A percentile compares a stretch with the other conserved stretches of the same genome.
Evolutionary conservation across 148 eudicot genomes (phyloP).

Genomic region (Vaccinium vitisidaea): DNA sequence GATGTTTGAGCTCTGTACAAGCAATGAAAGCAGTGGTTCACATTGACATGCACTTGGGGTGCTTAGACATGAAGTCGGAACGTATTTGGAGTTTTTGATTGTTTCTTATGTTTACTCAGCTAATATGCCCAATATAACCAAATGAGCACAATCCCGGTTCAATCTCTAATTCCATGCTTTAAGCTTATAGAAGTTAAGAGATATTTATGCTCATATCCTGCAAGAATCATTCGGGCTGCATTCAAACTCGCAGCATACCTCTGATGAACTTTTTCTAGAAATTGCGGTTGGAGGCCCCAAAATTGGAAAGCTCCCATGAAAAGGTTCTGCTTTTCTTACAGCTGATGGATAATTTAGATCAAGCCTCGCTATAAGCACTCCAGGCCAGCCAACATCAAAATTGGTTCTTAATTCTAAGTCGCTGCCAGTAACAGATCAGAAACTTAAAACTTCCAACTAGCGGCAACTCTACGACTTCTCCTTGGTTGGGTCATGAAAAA

Average conservation of each 20-base stretch:
- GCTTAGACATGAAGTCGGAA: background rate
- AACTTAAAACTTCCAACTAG: too few species aligned
- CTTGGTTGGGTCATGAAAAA: too few species aligned
- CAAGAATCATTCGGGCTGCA: slow-evolving; percentile 93
- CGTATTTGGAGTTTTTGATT: background rate
- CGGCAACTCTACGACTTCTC: too few species aligned
- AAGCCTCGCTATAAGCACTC: slow-evolving; percentile 91
- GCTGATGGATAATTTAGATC: slow-evolving; percentile 98
- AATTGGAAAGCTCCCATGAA: slow-evolving; percentile 76
- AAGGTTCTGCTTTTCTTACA: slow-evolving; percentile 98
- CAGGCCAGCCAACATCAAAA: slow-evolving; percentile 78
- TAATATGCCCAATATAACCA: background rate
- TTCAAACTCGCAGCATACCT: slow-evolving; percentile 87
- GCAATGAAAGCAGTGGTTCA: background rate
- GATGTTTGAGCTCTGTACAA: background rate
- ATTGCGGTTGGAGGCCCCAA: slow-evolving; percentile 93
- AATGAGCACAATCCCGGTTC: background rate
- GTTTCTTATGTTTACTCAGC: background rate
- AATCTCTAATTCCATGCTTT: background rate
- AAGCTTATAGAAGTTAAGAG: slow-evolving; percentile 4
- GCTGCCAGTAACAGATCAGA: background rate
- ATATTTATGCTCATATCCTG: slow-evolving; percentile 88
- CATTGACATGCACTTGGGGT: background rate
- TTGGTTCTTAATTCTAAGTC: background rate
- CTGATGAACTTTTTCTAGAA: slow-evolving; percentile 95